Percentiles rank a stretch among this genome's conserved stretches.
Evolutionary conservation across 768 basidiomycete species (phyloP).

Genomic region (Pisolithus albus): DNA sequence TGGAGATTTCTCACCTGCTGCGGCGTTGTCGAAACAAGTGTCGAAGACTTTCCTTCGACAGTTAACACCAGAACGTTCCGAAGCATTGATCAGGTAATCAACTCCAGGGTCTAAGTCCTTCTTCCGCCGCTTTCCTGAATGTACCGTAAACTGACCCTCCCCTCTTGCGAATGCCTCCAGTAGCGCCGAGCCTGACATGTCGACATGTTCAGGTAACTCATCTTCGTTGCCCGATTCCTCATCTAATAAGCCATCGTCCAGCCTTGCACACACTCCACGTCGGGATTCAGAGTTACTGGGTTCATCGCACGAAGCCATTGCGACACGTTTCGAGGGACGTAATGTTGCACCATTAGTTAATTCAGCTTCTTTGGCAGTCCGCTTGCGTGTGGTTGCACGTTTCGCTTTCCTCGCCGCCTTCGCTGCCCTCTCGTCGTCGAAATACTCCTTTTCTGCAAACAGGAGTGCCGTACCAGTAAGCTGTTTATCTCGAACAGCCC

Average conservation of each 20-base stretch:
- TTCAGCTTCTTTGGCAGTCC: background rate
- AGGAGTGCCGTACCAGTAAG: too few relatives aligned
- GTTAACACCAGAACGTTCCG: constrained; percentile 1
- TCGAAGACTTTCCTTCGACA: constrained; percentile 11
- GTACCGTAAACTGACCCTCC: background rate
- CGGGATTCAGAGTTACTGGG: too few relatives aligned
- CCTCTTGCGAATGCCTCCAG: too few relatives aligned
- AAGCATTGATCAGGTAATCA: constrained; percentile 25
- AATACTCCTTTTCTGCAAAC: constrained; percentile 16
- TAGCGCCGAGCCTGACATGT: too few relatives aligned
- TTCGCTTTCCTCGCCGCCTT: constrained; percentile 3
- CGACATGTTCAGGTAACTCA: too few relatives aligned
- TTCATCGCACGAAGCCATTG: too few relatives aligned
- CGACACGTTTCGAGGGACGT: too few relatives aligned
- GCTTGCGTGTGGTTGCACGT: background rate
- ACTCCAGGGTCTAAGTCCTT: constrained; percentile 13
- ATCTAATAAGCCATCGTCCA: too few relatives aligned
- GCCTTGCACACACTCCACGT: too few relatives aligned
- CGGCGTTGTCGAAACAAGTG: constrained; percentile 18
- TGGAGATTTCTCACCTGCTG: constrained; percentile 9
- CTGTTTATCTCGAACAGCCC: too few relatives aligned
- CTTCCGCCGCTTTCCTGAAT: constrained; percentile 2
- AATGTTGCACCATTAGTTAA: background rate
- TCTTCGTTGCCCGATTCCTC: too few relatives aligned
- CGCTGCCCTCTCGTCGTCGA: constrained; percentile 12